Conservation (phyloP, 2,329 filamentous ascomycete species). For the Capronia epimyces region DNA sequence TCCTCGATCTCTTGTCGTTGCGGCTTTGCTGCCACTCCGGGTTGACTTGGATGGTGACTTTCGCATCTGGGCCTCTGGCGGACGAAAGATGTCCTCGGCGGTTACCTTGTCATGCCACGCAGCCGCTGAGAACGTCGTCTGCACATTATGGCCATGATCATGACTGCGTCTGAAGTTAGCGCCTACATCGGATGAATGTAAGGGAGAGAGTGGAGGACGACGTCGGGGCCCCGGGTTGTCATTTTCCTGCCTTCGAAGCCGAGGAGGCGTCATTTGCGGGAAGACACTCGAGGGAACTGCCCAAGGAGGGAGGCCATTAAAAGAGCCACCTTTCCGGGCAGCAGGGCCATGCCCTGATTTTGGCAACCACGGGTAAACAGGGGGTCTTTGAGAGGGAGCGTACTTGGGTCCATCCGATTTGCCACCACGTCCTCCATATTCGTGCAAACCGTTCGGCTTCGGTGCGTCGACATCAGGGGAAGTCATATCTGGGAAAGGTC, state of each 20-base stretch:
- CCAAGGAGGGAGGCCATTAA: slow-evolving; percentile 28
- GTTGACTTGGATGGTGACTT: slow-evolving; percentile 26
- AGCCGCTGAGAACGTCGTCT: slow-evolving; percentile 38
- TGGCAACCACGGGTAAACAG: slow-evolving; percentile 11
- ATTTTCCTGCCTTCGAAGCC: slow-evolving; percentile 2
- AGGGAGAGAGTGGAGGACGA: background rate
- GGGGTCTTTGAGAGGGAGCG: slow-evolving; percentile 11
- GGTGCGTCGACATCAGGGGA: slow-evolving; percentile 14
- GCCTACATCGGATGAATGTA: background rate
- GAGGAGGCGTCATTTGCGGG: slow-evolving; percentile 19
- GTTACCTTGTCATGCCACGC: slow-evolving; percentile 39
- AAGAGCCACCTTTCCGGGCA: slow-evolving; percentile 9
- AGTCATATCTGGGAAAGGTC: slow-evolving; percentile 19
- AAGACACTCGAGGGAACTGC: slow-evolving; percentile 30
- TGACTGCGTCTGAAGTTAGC: slow-evolving; percentile 15
- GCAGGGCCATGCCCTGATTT: slow-evolving; percentile 1
- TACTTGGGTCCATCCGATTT: slow-evolving; percentile 22
- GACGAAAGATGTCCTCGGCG: slow-evolving; percentile 36
- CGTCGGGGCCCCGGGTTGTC: background rate
- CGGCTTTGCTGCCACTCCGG: slow-evolving; percentile 19
- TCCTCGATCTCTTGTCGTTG: slow-evolving; percentile 14
- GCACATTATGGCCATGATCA: slow-evolving; percentile 32
- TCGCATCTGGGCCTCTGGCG: slow-evolving; percentile 30
- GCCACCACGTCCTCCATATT: slow-evolving; percentile 9
- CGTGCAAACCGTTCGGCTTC: slow-evolving; percentile 4